Percentiles rank a stretch among this genome's conserved stretches.
These are phyloP conservation scores for Paecilomyces sp. DNA, from an alignment of 2,329 filamentous ascomycete species.

Conservation along the genomic window DNA sequence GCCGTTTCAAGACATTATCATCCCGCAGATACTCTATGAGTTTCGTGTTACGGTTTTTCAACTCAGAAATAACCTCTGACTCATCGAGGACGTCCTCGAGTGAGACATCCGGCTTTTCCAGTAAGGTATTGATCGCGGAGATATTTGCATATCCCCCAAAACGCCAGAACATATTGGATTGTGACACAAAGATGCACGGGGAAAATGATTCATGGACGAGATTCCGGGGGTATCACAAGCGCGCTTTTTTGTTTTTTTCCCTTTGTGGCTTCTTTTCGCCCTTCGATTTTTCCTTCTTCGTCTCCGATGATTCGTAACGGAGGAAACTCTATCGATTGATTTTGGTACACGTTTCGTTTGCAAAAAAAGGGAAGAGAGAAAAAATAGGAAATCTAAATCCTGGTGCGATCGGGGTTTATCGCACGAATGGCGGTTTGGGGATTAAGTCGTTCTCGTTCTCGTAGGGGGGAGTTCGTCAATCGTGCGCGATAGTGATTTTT, in stretches of 20 bases:
- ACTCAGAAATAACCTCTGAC: conserved; percentile 90
- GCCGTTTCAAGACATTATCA: conserved; percentile 71
- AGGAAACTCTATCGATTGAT: neutral
- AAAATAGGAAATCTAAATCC: conserved; percentile 2
- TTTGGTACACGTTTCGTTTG: neutral
- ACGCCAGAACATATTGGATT: conserved; percentile 93
- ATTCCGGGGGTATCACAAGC: conserved; percentile 2
- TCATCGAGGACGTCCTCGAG: conserved; percentile 95
- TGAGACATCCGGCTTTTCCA: conserved; percentile 90
- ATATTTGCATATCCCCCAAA: conserved; percentile 98
- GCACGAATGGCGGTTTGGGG: conserved; percentile 6
- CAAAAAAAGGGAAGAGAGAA: neutral
- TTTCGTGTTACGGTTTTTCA: conserved; percentile 97
- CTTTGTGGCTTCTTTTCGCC: neutral
- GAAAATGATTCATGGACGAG: conserved; percentile 28
- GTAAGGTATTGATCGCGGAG: conserved; percentile 90
- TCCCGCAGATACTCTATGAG: conserved; percentile 93
- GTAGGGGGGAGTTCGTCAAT: conserved; percentile 8
- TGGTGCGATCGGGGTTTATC: conserved; percentile 3
- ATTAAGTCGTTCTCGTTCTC: conserved; percentile 2
- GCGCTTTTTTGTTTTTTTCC: conserved; percentile 1
- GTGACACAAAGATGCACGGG: conserved; percentile 18
- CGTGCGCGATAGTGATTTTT: conserved; percentile 7
- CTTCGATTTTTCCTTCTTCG: neutral
- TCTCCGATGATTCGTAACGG: conserved; percentile 1